phyloP scores from a whole-genome alignment of 305 asterid genomes.

The Solanum hybrid region DNA sequence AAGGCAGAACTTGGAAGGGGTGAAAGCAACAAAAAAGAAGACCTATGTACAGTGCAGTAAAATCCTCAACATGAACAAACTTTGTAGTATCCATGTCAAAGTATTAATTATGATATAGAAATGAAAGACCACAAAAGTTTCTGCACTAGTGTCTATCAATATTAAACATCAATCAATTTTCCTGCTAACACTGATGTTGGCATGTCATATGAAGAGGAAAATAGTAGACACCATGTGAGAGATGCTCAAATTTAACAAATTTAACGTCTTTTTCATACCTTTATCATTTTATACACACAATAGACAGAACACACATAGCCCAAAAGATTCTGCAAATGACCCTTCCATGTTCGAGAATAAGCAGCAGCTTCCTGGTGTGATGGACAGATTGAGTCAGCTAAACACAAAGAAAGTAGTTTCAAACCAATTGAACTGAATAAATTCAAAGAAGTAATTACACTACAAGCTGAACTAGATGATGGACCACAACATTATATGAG shows the following conservation, averaged over 20 bases:
- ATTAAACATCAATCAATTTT: background rate
- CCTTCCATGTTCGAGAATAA: constrained; percentile 98
- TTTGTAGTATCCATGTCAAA: background rate
- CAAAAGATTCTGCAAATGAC: constrained; percentile 95
- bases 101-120: background rate
- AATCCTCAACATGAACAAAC: background rate
- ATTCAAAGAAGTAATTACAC: background rate
- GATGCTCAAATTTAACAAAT: background rate
- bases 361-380: constrained; percentile 93
- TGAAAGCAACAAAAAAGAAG: background rate
- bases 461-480: background rate
- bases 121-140: background rate
- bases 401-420: background rate
- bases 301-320: constrained; percentile 91
- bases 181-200: background rate
- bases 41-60: background rate
- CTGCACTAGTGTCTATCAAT: background rate
- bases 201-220: background rate
- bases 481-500: background rate
- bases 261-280: constrained; percentile 31
- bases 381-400: background rate
- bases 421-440: background rate
- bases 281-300: constrained; percentile 95
- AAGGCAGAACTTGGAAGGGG: constrained; percentile 7
- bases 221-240: background rate